Percentiles rank a stretch among this genome's conserved stretches.
These are phyloP conservation scores for Microthlaspi erraticum DNA, from an alignment of 345 rosid genomes.

Conservation along the genomic window DNA sequence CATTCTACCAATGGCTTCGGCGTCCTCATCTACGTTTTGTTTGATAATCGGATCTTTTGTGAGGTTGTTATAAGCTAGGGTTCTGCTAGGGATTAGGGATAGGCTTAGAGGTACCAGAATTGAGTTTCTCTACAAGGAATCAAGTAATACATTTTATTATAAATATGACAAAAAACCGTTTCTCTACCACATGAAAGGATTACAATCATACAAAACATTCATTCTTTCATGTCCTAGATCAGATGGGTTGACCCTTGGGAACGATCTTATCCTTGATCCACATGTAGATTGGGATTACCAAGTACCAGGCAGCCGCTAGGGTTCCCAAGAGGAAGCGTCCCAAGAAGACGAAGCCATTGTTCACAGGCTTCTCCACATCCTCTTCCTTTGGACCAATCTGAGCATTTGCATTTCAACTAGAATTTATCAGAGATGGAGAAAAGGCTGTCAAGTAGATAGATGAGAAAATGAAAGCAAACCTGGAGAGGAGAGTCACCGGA, in stretches of 20 bases:
- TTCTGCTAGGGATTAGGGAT: no score
- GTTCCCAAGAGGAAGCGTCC: no score
- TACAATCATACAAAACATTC: slow-evolving; percentile 8
- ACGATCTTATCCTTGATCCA: slow-evolving; percentile 91
- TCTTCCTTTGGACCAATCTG: slow-evolving; percentile 97
- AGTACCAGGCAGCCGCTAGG: slow-evolving; percentile 80
- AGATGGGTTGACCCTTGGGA: slow-evolving; percentile 82
- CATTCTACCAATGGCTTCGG: background rate
- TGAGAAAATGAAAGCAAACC: slow-evolving; percentile 42
- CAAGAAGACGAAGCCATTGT: slow-evolving; percentile 62
- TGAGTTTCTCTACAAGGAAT: no score
- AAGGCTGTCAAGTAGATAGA: no score
- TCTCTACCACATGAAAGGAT: background rate
- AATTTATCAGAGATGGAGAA: no score
- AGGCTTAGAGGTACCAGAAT: no score
- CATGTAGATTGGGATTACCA: slow-evolving; percentile 91
- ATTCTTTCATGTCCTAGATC: slow-evolving; percentile 8
- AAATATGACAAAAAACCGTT: slow-evolving; percentile 2
- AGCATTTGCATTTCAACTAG: no score
- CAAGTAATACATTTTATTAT: no score
- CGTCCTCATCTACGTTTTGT: no score
- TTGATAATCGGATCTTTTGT: no score
- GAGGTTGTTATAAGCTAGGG: no score
- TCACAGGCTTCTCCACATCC: slow-evolving; percentile 77
- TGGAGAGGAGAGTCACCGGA: no score